These are phyloP conservation scores for Euclidium syriacum DNA, from an alignment of 345 rosid species.

Conservation along the genomic window DNA sequence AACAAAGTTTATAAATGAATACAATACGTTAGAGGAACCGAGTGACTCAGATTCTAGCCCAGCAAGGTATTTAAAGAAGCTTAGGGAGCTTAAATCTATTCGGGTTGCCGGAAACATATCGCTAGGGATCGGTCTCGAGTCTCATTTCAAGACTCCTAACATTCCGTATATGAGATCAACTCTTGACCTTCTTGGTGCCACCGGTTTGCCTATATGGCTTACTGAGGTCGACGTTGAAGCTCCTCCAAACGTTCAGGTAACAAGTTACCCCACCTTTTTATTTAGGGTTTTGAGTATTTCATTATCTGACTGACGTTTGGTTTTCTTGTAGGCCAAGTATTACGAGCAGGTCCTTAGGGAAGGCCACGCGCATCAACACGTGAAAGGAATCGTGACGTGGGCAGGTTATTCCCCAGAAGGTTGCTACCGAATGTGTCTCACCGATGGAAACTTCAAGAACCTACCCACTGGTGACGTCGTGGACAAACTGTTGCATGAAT, in stretches of 20 bases:
- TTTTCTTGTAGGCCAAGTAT: conserved; percentile 39
- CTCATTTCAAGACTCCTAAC: conserved; percentile 56
- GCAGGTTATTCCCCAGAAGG: conserved; percentile 52
- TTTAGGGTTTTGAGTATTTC: not conserved
- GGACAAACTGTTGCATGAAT: conserved; percentile 59
- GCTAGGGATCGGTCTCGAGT: conserved; percentile 63
- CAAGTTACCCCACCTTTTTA: not conserved
- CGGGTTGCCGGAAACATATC: not conserved
- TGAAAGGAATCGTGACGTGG: conserved; percentile 70
- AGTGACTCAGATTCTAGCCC: conserved; percentile 41
- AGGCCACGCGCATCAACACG: conserved; percentile 56
- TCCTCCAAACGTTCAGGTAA: conserved; percentile 22
- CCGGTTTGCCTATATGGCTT: conserved; percentile 65
- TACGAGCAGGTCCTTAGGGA: conserved; percentile 66
- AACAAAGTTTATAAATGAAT: conserved; percentile 59
- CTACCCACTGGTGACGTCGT: conserved; percentile 65
- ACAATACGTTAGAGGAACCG: conserved; percentile 57
- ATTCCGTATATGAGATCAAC: conserved; percentile 66
- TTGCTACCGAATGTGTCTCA: conserved; percentile 73
- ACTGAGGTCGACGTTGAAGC: conserved; percentile 67
- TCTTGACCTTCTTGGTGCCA: conserved; percentile 53
- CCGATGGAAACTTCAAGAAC: conserved; percentile 63
- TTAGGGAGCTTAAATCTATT: conserved; percentile 36
- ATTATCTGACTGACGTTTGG: not conserved
- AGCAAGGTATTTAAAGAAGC: conserved; percentile 41